Percentiles rank a stretch among this genome's conserved stretches.
These are phyloP conservation scores for Lyophyllum decastes DNA, from an alignment of 768 basidiomycete species.

Conservation along the genomic window DNA sequence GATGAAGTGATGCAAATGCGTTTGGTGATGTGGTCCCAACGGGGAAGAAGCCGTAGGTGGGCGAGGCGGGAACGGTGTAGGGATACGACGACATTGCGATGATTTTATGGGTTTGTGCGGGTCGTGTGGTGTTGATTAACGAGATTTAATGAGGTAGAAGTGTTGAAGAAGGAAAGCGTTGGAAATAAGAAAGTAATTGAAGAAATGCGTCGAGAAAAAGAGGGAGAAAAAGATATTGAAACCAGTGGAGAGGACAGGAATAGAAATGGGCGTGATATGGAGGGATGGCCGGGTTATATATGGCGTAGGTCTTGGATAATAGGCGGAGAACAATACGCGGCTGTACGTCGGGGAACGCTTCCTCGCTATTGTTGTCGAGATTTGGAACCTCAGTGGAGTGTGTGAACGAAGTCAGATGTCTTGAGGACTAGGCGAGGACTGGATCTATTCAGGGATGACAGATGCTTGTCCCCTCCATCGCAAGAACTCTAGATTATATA, in stretches of 20 bases:
- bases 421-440: conserved; percentile 1
- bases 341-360: background rate
- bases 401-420: conserved; percentile 1
- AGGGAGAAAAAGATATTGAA: conserved; percentile 3
- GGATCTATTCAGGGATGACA: conserved; percentile 5
- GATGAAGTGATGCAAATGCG: conserved; percentile 56
- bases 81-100: conserved; percentile 48
- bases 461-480: conserved; percentile 8
- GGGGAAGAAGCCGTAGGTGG: conserved; percentile 63
- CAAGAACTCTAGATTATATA: conserved; percentile 30
- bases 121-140: conserved; percentile 5
- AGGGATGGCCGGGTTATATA: conserved; percentile 14
- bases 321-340: conserved; percentile 13
- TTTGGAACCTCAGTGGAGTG: conserved; percentile 1
- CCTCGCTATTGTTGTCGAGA: conserved; percentile 16
- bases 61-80: conserved; percentile 50
- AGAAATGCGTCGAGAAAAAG: conserved; percentile 5
- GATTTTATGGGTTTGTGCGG: conserved; percentile 11
- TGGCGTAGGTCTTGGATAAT: conserved; percentile 11
- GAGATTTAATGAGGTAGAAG: conserved; percentile 4
- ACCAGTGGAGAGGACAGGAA: conserved; percentile 6
- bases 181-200: conserved; percentile 2
- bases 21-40: conserved; percentile 55
- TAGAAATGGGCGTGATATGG: conserved; percentile 1
- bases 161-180: background rate